phyloP scores from a whole-genome alignment of 1,139 yeast genomes.

The Hyphopichia pseudoburtonii region DNA sequence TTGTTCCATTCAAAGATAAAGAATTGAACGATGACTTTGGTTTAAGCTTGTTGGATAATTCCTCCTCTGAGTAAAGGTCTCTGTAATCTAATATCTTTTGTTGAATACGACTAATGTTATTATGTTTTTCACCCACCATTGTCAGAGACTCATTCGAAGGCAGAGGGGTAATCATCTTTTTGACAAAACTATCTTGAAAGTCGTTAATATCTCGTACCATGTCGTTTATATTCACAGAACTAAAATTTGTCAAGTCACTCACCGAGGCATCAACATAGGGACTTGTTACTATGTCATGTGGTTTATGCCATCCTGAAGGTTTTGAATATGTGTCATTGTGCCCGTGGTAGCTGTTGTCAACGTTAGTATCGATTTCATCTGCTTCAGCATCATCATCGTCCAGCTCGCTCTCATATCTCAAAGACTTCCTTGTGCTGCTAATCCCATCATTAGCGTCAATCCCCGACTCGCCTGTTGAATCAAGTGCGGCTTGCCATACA shows the following conservation, averaged over 20 bases:
- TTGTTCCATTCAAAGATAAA: neutral
- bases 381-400: slow-evolving; percentile 28
- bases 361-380: slow-evolving; percentile 14
- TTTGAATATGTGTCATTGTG: neutral
- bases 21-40: neutral
- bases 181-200: slow-evolving; percentile 32
- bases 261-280: neutral
- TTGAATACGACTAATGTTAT: slow-evolving; percentile 30
- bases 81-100: slow-evolving; percentile 37
- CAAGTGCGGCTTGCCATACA: neutral
- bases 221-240: slow-evolving; percentile 14
- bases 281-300: neutral
- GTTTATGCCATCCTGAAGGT: neutral
- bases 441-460: neutral
- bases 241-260: neutral
- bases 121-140: neutral
- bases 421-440: neutral
- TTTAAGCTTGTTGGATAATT: slow-evolving; percentile 2
- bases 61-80: slow-evolving; percentile 24
- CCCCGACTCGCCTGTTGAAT: neutral
- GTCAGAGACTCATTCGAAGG: slow-evolving; percentile 1
- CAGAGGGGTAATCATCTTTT: slow-evolving; percentile 14
- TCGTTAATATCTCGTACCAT: slow-evolving; percentile 32
- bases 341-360: slow-evolving; percentile 4
- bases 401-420: slow-evolving; percentile 26